These are phyloP conservation scores for Cucumis hystrix DNA, from an alignment of 306 rosid species.

Conservation along the genomic window DNA sequence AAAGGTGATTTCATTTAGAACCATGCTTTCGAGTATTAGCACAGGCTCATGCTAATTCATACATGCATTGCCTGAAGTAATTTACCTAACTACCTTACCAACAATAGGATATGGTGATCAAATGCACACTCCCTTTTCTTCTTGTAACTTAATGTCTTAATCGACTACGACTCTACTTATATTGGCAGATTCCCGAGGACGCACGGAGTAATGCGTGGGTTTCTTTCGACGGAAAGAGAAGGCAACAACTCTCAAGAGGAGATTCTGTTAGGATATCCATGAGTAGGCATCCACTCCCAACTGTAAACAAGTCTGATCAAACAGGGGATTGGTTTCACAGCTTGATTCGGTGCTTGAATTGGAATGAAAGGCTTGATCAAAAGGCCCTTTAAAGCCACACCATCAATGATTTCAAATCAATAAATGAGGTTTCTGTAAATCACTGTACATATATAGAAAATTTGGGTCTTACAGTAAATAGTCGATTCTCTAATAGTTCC, in stretches of 20 bases:
- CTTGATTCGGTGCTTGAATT: slow-evolving; percentile 93
- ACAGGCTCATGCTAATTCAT: not conserved
- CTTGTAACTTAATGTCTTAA: not conserved
- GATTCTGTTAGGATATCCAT: slow-evolving; percentile 71
- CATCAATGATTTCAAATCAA: not conserved
- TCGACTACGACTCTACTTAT: not conserved
- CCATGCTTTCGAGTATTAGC: not conserved
- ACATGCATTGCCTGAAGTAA: not conserved
- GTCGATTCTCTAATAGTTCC: slow-evolving; percentile 8
- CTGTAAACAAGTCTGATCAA: slow-evolving; percentile 95
- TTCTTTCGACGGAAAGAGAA: slow-evolving; percentile 95
- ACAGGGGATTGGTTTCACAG: slow-evolving; percentile 99
- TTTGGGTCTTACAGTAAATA: slow-evolving; percentile 6
- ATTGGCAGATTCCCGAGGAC: slow-evolving; percentile 74
- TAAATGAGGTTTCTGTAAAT: slow-evolving; percentile 20
- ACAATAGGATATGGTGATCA: not conserved
- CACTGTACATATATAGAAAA: slow-evolving; percentile 29
- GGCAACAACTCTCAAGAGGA: slow-evolving; percentile 98
- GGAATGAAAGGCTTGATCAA: slow-evolving; percentile 97
- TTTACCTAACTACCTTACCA: not conserved
- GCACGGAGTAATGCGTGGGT: slow-evolving; percentile 98
- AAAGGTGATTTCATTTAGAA: slow-evolving; percentile 45
- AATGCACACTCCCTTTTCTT: not conserved
- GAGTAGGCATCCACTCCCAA: slow-evolving; percentile 97
- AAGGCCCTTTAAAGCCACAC: slow-evolving; percentile 57